Base-by-base conservation (phyloP, 148 eudicot genomes). In the Rhododendron griersonianum region DNA sequence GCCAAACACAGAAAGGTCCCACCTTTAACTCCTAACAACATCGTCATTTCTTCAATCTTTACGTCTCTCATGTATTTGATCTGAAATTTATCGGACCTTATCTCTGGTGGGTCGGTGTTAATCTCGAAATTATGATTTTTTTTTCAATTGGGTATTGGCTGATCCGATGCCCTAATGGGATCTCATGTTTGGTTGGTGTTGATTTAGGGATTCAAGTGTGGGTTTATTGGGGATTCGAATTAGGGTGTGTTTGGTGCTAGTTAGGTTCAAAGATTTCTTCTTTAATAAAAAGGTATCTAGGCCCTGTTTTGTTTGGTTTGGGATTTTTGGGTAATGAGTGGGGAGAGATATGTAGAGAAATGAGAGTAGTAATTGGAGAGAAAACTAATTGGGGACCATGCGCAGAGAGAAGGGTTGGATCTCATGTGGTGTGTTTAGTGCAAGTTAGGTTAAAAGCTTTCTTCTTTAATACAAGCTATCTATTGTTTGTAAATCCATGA, bases 1-100 rank as follows among this genome's bases (percentile, higher is more conserved):
- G 97, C 97, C 87, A 91, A 73, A 88, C 99, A 96, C 87, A 90
- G 94, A 89, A 96, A 96, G 96, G 98, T 96, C 41, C 48, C 53
- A 7, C n/a, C 23, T 67, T 87, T 78, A 63, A 80, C 39, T 39
- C 65, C 44, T 8, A 7, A 15, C 19, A 67, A 0, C 45, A 41
- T 41, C 45, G 44, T 83, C 76, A 21, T 45, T 61, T 53, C 77
- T 74, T 44, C 19, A 41, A 74, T 78, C 69, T 85, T 61, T 51
- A 80, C 50, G 78, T 53, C 71, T 75, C 35, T 3, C 28, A 11
- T 21, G 2, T 14, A 1, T 87, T 83, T 78, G 90, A 88, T 88
- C 85, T 78, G 59, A 23, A 45, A 55, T 23, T 25, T 45, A 47
- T 78, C 50, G 55, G 55, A 45, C n/a, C 3, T 41, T 77, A 21